Conservation (phyloP, 2,329 filamentous ascomycete species). For the Cytospora paraplurivora region DNA sequence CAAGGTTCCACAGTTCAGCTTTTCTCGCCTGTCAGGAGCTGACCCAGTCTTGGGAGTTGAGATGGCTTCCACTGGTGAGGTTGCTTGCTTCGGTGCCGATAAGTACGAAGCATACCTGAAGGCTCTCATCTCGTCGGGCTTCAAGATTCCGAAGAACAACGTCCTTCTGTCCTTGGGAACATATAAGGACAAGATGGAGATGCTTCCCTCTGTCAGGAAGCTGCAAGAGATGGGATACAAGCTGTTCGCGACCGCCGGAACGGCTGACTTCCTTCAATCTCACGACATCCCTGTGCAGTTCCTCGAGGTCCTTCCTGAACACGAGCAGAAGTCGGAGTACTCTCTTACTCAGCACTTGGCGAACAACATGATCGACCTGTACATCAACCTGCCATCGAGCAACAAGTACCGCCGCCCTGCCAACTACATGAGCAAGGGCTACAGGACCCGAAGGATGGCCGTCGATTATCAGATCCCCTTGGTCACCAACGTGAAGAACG, state of each 20-base stretch:
- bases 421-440: constrained; percentile 98
- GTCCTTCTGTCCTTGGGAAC: constrained; percentile 93
- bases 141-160: constrained; percentile 94
- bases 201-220: constrained; percentile 89
- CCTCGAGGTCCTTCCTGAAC: constrained; percentile 81
- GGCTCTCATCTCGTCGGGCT: constrained; percentile 91
- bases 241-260: constrained; percentile 93
- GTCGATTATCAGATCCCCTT: constrained; percentile 96
- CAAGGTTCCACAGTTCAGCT: constrained; percentile 98
- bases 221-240: constrained; percentile 91
- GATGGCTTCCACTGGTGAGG: constrained; percentile 98
- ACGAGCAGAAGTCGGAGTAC: constrained; percentile 91
- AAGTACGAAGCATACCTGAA: constrained; percentile 99
- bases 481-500: constrained; percentile 99
- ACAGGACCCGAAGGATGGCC: constrained; percentile 94
- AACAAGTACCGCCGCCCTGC: constrained; percentile 96
- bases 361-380: constrained; percentile 97
- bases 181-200: constrained; percentile 97
- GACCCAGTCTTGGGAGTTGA: constrained; percentile 97
- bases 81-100: constrained; percentile 92
- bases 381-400: constrained; percentile 98
- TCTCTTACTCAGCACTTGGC: constrained; percentile 95
- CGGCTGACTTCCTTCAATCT: constrained; percentile 93
- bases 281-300: constrained; percentile 92
- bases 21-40: constrained; percentile 93